Base-by-base conservation (phyloP, 1,284 basidiomycete genomes). In the Wallemia mellicola region DNA sequence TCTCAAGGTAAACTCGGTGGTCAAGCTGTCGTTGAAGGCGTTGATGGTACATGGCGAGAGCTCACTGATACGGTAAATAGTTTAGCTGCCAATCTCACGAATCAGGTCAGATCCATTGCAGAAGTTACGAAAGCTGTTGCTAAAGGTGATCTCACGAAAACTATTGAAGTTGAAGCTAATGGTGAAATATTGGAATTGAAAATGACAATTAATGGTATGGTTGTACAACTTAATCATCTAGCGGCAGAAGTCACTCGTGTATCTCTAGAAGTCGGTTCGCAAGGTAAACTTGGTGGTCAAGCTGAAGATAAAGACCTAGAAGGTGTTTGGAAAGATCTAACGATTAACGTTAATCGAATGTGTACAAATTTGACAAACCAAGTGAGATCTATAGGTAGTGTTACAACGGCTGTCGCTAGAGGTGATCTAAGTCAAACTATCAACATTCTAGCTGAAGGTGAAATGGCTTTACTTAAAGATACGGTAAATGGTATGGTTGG, bases 121-220 rank as follows among this genome's bases (percentile, higher is more conserved):
- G 80, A 81, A 67, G 87, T 92, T 67, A 98, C 92, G n/a, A 96
- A 89, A 68, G 94, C 94, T 11, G 91, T 99, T 67, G 91, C 94
- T 0, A 74, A 83, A 62, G 94, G 94, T 58, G 94, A 99, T 72
- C 73, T 98, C 63, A 85, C 82, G 30, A 86, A 92, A 68, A 89
- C 94, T 68, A 96, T 98, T 65, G 87, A 92, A 60, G 91, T 99
- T 65, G 85, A 94, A 67, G 92, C 92, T 1, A 80, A 83, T 54
- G 92, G 94, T 38, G 94, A 98, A 71, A 95, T 98, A 60, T 75
- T 95, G 59, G 92, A 96, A 71, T 74, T 98, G 67, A 96, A 96
- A 73, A 88, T 91, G 63, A 98, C 89, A 32, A 89, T 99, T 69
- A 98, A 98, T 68, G 84, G 84, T 70, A 96, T 95, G 94, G 88